Evolutionary conservation across 805 yeast species (phyloP).

Genomic region (Metschnikowia cerradonensis): DNA sequence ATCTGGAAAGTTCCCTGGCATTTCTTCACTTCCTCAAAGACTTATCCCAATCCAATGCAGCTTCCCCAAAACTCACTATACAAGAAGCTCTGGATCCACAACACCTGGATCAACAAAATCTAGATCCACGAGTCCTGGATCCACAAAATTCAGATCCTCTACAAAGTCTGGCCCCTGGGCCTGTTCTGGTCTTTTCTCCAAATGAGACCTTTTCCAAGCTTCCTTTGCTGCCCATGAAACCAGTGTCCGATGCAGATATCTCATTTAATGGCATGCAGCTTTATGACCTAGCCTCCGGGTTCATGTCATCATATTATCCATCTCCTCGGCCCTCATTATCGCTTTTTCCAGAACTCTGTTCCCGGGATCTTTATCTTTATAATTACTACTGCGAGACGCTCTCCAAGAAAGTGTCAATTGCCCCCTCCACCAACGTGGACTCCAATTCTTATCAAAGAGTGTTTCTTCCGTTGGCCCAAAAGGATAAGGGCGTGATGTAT

Average conservation of each 20-base stretch:
- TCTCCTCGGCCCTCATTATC: constrained; percentile 24
- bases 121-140: neutral
- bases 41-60: constrained; percentile 13
- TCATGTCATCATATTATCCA: constrained; percentile 23
- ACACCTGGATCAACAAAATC: too few species aligned
- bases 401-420: constrained; percentile 42
- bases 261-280: neutral
- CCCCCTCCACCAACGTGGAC: constrained; percentile 40
- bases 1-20: constrained; percentile 13
- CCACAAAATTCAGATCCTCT: too few species aligned
- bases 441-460: constrained; percentile 50
- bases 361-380: constrained; percentile 31
- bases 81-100: neutral
- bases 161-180: too few species aligned
- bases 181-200: neutral
- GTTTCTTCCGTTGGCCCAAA: constrained; percentile 52
- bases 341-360: constrained; percentile 15
- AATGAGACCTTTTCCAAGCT: neutral
- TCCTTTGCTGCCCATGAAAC: neutral
- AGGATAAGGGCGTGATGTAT: constrained; percentile 47
- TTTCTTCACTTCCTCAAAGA: constrained; percentile 26
- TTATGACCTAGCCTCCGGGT: constrained; percentile 13
- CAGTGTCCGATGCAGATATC: neutral
- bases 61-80: neutral
- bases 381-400: constrained; percentile 47